Evolutionary conservation across 2,329 filamentous ascomycete genomes (phyloP).

Genomic region (Zymoseptoria passerinii): DNA sequence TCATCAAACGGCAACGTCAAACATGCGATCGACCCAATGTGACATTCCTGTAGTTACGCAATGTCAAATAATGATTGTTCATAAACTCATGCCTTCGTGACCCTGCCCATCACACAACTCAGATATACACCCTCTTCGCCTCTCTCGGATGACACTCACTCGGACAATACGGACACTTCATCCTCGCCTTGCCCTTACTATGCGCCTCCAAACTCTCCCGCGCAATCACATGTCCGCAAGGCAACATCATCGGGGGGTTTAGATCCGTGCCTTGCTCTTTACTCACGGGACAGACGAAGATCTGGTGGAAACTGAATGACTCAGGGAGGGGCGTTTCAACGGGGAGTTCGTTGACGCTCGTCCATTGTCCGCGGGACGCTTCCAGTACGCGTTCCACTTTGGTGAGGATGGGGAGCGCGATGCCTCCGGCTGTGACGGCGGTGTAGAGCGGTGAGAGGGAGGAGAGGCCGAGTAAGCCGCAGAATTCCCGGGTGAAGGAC

Average conservation of each 20-base stretch:
- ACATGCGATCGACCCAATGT: no score
- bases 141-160: constrained; percentile 71
- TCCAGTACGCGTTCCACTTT: constrained; percentile 85
- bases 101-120: not conserved
- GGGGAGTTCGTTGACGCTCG: constrained; percentile 78
- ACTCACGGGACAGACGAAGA: constrained; percentile 94
- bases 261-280: constrained; percentile 91
- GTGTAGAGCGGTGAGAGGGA: constrained; percentile 90
- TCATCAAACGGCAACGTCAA: no score
- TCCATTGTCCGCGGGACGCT: constrained; percentile 90
- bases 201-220: constrained; percentile 73
- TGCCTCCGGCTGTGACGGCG: constrained; percentile 82
- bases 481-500: constrained; percentile 79
- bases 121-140: constrained; percentile 55
- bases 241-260: constrained; percentile 95
- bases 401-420: constrained; percentile 78
- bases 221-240: constrained; percentile 89
- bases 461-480: constrained; percentile 78
- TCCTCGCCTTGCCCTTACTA: constrained; percentile 61
- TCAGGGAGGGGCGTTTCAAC: constrained; percentile 59
- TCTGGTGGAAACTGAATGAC: constrained; percentile 73
- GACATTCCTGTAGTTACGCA: no score
- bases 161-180: constrained; percentile 97
- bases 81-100: not conserved
- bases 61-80: no score